A percentile compares a stretch with the other conserved stretches of the same genome.
Evolutionary conservation across 805 yeast genomes (phyloP).

Genomic region (Maudiozyma turicensis): DNA sequence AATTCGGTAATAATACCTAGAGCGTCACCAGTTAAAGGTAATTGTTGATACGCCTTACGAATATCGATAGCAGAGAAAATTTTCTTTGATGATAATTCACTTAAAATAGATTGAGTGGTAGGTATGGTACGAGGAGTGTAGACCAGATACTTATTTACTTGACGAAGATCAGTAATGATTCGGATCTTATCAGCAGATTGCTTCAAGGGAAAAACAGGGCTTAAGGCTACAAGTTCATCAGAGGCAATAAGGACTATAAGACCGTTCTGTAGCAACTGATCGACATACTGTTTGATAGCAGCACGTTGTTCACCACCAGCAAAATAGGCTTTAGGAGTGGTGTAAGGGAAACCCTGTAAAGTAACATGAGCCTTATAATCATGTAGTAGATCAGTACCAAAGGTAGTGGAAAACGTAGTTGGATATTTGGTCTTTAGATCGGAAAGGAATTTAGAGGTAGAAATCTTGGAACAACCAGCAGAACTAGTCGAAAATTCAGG

Average conservation of each 20-base stretch:
- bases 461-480: neutral
- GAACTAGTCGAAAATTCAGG: neutral
- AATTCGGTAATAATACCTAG: conserved; percentile 4
- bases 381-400: neutral
- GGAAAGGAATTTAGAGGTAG: neutral
- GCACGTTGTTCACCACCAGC: neutral
- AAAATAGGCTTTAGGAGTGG: conserved; percentile 1
- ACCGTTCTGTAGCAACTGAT: conserved; percentile 2
- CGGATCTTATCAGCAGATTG: conserved; percentile 1
- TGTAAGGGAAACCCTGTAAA: neutral
- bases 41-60: conserved; percentile 6
- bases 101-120: conserved; percentile 2
- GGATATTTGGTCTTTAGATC: neutral
- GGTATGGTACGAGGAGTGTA: conserved; percentile 5
- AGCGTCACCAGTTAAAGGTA: conserved; percentile 4
- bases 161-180: conserved; percentile 3
- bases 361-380: neutral
- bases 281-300: neutral
- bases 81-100: conserved; percentile 1
- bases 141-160: conserved; percentile 1
- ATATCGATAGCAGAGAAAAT: conserved; percentile 6
- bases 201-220: conserved; percentile 2
- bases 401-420: neutral
- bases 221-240: conserved; percentile 2
- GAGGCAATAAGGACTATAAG: neutral